Evolutionary conservation across 176 grass and related monocot genomes (phyloP).

Genomic region (Thalia dealbata): DNA sequence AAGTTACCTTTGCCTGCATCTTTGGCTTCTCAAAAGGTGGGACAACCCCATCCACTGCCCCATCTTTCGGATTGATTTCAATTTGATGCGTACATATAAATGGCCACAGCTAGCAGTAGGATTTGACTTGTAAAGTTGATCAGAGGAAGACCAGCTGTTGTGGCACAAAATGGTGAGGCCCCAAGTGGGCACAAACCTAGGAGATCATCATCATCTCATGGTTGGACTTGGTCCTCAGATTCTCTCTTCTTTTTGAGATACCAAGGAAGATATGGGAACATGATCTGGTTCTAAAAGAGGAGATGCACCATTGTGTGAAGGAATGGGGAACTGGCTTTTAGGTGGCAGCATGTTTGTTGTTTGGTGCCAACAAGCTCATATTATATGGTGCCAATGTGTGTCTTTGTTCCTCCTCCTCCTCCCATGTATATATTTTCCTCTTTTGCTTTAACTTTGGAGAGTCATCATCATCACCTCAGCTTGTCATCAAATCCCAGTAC

Average conservation of each 20-base stretch:
- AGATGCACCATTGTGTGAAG: background rate
- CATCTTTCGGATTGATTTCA: background rate
- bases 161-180: background rate
- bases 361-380: background rate
- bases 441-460: background rate
- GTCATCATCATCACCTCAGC: background rate
- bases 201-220: background rate
- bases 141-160: background rate
- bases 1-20: background rate
- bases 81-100: background rate
- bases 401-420: background rate
- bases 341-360: constrained; percentile 22
- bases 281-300: constrained; percentile 13
- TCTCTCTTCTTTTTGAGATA: constrained; percentile 14
- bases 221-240: background rate
- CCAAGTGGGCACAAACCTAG: background rate
- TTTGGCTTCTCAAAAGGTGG: constrained; percentile 1
- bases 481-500: background rate
- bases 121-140: background rate
- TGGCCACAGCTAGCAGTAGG: constrained; percentile 2
- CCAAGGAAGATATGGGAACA: constrained; percentile 35
- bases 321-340: constrained; percentile 14
- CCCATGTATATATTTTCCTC: background rate
- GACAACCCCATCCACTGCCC: background rate
- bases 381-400: background rate